A percentile compares a stretch with the other conserved stretches of the same genome.
Evolutionary conservation across 2,329 filamentous ascomycete species (phyloP).

Genomic region (Teratosphaeria destructans): DNA sequence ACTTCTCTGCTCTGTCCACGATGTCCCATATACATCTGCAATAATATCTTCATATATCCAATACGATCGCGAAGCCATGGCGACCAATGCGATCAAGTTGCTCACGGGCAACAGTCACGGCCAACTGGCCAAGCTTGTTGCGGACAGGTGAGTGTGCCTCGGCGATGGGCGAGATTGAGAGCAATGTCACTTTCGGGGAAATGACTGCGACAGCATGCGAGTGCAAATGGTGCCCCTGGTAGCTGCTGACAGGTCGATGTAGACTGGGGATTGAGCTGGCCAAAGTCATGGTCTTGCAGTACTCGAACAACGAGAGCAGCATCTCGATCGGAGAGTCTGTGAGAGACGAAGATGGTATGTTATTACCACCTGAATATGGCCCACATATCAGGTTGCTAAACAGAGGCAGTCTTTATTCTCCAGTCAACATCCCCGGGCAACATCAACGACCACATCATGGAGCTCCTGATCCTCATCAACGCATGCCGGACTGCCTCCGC

Average conservation of each 20-base stretch:
- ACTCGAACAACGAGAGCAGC: slow-evolving; percentile 78
- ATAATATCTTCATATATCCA: neutral
- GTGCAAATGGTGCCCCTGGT: neutral
- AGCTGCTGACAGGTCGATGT: slow-evolving; percentile 4
- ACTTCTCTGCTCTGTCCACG: neutral
- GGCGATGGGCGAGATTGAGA: neutral
- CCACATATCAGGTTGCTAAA: neutral
- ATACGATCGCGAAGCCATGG: slow-evolving; percentile 39
- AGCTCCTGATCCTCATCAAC: slow-evolving; percentile 96
- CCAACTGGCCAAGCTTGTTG: slow-evolving; percentile 58
- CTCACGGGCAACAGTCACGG: slow-evolving; percentile 68
- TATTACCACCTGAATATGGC: neutral
- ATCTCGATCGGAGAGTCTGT: slow-evolving; percentile 95
- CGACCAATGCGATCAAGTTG: slow-evolving; percentile 64
- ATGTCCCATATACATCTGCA: neutral
- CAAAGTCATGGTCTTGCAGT: slow-evolving; percentile 71
- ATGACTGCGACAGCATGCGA: neutral
- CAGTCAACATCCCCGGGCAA: slow-evolving; percentile 92
- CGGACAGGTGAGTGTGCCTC: slow-evolving; percentile 44
- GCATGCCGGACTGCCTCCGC: slow-evolving; percentile 80
- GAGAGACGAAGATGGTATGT: slow-evolving; percentile 78
- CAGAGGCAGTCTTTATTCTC: slow-evolving; percentile 69
- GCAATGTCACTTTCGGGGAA: neutral
- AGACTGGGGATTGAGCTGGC: slow-evolving; percentile 69
- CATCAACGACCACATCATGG: slow-evolving; percentile 97